Conservation (phyloP, 257 asterid genomes). For the Petunia axillaris region DNA sequence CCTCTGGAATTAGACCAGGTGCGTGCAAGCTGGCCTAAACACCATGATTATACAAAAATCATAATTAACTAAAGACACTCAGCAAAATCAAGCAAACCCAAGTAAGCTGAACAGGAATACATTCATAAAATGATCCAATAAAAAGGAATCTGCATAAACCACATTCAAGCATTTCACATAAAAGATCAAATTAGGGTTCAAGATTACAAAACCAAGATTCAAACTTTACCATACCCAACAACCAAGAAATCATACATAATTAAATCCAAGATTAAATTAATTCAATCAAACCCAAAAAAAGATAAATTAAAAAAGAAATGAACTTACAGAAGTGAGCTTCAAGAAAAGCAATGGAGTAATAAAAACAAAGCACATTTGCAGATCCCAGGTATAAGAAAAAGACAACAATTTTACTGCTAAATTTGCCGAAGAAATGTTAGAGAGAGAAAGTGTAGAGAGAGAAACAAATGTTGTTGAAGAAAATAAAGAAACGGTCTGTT, state of each 20-base stretch:
- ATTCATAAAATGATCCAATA: not conserved
- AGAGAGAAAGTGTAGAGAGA: constrained; percentile 18
- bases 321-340: constrained; percentile 34
- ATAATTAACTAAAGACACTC: not conserved
- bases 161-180: not conserved
- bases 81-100: not conserved
- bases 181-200: constrained; percentile 19
- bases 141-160: constrained; percentile 9
- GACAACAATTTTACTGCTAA: not conserved
- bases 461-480: not conserved
- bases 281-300: not conserved
- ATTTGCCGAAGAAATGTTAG: not conserved
- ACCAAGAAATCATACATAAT: not conserved
- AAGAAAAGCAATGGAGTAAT: constrained; percentile 29
- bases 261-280: not conserved
- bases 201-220: not conserved
- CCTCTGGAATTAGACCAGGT: no score
- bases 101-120: not conserved
- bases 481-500: constrained; percentile 21
- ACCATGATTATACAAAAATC: no score
- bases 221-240: not conserved
- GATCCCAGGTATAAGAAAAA: constrained; percentile 28
- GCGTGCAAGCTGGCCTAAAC: no score
- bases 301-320: not conserved
- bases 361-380: constrained; percentile 29